These are phyloP conservation scores for Phytophthora kernoviae DNA, from an alignment of 352 stramenopile species.

Conservation along the genomic window DNA sequence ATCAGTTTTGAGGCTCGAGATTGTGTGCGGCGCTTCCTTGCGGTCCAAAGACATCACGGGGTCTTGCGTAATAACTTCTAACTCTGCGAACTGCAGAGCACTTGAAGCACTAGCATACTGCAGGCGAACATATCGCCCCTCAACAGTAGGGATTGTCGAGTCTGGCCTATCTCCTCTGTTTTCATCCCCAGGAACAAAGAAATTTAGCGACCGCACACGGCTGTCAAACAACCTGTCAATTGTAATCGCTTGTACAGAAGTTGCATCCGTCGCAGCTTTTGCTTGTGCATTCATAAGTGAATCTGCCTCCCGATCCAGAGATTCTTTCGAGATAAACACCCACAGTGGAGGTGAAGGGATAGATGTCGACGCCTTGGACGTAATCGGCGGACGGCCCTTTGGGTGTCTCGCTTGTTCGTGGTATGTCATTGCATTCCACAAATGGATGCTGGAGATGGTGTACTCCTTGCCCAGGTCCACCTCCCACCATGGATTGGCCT, in stretches of 20 bases:
- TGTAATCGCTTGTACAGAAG: slow-evolving; percentile 27
- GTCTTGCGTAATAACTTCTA: slow-evolving; percentile 57
- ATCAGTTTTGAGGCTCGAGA: slow-evolving; percentile 18
- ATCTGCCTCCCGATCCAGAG: slow-evolving; percentile 20
- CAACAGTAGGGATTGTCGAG: slow-evolving; percentile 7
- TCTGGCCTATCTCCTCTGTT: slow-evolving; percentile 1
- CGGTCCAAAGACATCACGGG: not conserved
- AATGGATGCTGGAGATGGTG: slow-evolving; percentile 43
- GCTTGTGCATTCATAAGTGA: slow-evolving; percentile 26
- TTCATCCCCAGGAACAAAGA: slow-evolving; percentile 1
- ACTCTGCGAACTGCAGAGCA: slow-evolving; percentile 67
- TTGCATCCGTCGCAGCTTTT: slow-evolving; percentile 11
- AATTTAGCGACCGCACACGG: slow-evolving; percentile 29
- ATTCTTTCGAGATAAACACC: slow-evolving; percentile 63
- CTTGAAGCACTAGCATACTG: slow-evolving; percentile 48
- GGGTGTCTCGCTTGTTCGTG: slow-evolving; percentile 63
- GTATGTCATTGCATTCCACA: slow-evolving; percentile 81
- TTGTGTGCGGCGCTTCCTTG: not conserved
- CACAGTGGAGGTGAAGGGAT: slow-evolving; percentile 46
- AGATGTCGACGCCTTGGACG: slow-evolving; percentile 32
- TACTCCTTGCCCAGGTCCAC: slow-evolving; percentile 58
- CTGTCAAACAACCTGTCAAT: slow-evolving; percentile 27
- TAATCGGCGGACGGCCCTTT: slow-evolving; percentile 44
- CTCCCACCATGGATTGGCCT: slow-evolving; percentile 72
- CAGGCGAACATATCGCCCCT: slow-evolving; percentile 62